A percentile compares a stretch with the other conserved stretches of the same genome.
phyloP scores from a whole-genome alignment of 2,329 filamentous ascomycete species.

The Diaporthe ampelina region DNA sequence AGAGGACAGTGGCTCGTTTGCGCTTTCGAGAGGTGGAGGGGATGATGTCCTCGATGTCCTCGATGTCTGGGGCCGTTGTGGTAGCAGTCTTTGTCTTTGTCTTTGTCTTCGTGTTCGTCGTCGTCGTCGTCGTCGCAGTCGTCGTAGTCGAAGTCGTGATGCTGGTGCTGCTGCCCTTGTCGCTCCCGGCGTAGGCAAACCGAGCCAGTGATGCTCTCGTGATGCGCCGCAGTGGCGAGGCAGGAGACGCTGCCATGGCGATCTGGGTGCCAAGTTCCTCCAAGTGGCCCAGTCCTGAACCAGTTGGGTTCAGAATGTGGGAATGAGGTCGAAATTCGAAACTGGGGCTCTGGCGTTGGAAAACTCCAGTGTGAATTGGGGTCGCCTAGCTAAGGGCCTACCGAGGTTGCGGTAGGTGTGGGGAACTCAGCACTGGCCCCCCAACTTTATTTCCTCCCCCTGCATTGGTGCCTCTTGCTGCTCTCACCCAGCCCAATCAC shows the following conservation, averaged over 20 bases:
- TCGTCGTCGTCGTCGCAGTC: conserved; percentile 43
- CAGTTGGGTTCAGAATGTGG: neutral
- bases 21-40: conserved; percentile 49
- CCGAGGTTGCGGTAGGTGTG: neutral
- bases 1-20: conserved; percentile 44
- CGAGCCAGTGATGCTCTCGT: conserved; percentile 65
- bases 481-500: neutral
- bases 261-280: neutral
- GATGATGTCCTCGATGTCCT: conserved; percentile 54
- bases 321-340: too few relatives aligned
- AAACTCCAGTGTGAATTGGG: too few relatives aligned
- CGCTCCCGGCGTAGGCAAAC: conserved; percentile 55
- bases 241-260: conserved; percentile 46
- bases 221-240: conserved; percentile 55
- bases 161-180: too few relatives aligned
- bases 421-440: neutral
- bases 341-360: too few relatives aligned
- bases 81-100: neutral
- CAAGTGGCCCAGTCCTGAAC: neutral
- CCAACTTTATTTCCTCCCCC: neutral
- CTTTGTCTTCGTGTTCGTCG: conserved; percentile 26
- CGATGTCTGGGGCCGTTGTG: conserved; percentile 49
- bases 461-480: neutral
- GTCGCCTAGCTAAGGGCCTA: too few relatives aligned
- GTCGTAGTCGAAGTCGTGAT: too few relatives aligned